Percentiles rank a stretch among this genome's conserved stretches.
These are phyloP conservation scores for Neohortaea acidophila DNA, from an alignment of 495 filamentous ascomycete species.

Conservation along the genomic window DNA sequence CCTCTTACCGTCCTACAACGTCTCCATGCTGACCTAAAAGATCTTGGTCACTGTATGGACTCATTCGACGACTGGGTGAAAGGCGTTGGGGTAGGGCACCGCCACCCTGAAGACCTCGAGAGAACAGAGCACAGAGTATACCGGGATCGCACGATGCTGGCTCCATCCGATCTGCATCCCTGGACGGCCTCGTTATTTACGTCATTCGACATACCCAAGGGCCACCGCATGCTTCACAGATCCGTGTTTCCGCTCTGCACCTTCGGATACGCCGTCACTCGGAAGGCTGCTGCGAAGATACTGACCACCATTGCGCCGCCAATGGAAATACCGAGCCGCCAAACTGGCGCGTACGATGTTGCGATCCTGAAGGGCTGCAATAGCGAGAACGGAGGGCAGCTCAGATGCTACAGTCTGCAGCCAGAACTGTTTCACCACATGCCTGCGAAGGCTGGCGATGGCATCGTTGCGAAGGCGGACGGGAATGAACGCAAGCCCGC, in stretches of 20 bases:
- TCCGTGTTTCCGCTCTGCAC: constrained; percentile 30
- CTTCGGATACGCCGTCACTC: constrained; percentile 33
- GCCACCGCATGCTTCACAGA: constrained; percentile 26
- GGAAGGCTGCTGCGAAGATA: constrained; percentile 16
- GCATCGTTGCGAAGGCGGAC: constrained; percentile 18
- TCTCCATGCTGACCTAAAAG: no score
- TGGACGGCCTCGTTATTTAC: constrained; percentile 15
- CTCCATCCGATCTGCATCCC: constrained; percentile 12
- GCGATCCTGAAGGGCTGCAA: constrained; percentile 11
- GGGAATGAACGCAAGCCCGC: constrained; percentile 2
- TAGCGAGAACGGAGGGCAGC: constrained; percentile 16
- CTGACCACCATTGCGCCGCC: constrained; percentile 11
- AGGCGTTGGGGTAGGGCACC: constrained; percentile 13
- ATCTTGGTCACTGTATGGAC: constrained; percentile 32
- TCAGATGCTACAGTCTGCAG: constrained; percentile 17
- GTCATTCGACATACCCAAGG: constrained; percentile 16
- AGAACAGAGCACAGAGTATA: constrained; percentile 16
- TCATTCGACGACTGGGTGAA: constrained; percentile 10
- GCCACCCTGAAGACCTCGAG: constrained; percentile 14
- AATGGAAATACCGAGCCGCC: constrained; percentile 4
- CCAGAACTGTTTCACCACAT: constrained; percentile 27
- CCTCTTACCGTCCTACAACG: no score
- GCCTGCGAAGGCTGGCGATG: constrained; percentile 12
- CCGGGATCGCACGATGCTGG: constrained; percentile 17
- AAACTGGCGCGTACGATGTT: constrained; percentile 12